These are phyloP conservation scores for Yamadazyma sp. DNA, from an alignment of 805 yeast species.

Conservation along the genomic window DNA sequence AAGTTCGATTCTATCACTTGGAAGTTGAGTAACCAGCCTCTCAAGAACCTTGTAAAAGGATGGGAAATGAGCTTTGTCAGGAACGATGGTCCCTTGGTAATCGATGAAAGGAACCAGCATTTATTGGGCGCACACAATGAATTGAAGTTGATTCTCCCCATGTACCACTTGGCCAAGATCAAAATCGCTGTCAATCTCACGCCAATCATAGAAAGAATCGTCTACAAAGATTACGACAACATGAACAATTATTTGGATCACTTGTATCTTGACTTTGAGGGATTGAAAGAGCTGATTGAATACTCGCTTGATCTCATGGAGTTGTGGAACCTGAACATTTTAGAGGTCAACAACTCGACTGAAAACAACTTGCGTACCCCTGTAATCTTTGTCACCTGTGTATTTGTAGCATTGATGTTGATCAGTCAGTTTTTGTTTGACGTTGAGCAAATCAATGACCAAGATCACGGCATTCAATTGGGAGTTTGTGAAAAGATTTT, in stretches of 20 bases:
- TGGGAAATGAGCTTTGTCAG: slow-evolving; percentile 67
- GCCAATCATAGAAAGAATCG: slow-evolving; percentile 57
- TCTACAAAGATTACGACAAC: slow-evolving; percentile 66
- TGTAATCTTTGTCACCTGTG: slow-evolving; percentile 69
- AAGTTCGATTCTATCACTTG: slow-evolving; percentile 56
- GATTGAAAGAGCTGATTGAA: slow-evolving; percentile 60
- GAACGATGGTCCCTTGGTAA: slow-evolving; percentile 62
- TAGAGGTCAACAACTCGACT: slow-evolving; percentile 62
- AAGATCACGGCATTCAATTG: slow-evolving; percentile 18
- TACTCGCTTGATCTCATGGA: slow-evolving; percentile 59
- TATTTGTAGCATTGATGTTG: slow-evolving; percentile 60
- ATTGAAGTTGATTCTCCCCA: slow-evolving; percentile 63
- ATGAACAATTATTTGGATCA: slow-evolving; percentile 56
- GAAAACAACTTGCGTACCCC: slow-evolving; percentile 73
- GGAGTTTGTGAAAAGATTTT: slow-evolving; percentile 53
- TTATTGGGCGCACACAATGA: slow-evolving; percentile 54
- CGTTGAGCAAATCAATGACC: slow-evolving; percentile 41
- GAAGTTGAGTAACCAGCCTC: slow-evolving; percentile 58
- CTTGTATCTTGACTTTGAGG: slow-evolving; percentile 56
- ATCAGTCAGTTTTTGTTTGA: slow-evolving; percentile 61
- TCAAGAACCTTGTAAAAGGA: slow-evolving; percentile 56
- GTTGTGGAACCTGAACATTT: slow-evolving; percentile 72
- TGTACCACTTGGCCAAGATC: slow-evolving; percentile 65
- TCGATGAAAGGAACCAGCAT: slow-evolving; percentile 50
- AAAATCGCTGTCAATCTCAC: slow-evolving; percentile 62